Evolutionary conservation across 1,284 basidiomycete genomes (phyloP).

Genomic region (Ganoderma meredithae): DNA sequence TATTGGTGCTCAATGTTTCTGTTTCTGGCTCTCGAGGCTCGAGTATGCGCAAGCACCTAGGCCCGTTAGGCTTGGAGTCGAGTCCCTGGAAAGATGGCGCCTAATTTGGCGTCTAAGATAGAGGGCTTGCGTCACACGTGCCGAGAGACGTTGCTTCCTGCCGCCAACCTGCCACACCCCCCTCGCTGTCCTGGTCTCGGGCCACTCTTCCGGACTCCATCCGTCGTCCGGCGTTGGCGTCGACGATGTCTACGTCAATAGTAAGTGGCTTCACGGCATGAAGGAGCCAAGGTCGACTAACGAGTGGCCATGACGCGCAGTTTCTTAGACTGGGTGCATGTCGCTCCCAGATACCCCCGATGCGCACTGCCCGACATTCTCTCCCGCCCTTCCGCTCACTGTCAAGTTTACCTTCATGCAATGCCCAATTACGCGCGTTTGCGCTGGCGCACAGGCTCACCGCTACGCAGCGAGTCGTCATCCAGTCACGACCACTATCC

Average conservation of each 20-base stretch:
- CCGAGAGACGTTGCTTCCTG: slow-evolving; percentile 25
- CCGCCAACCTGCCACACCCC: slow-evolving; percentile 12
- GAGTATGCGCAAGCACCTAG: too few species aligned
- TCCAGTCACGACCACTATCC: slow-evolving; percentile 44
- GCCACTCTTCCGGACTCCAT: slow-evolving; percentile 4
- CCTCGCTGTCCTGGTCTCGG: background rate
- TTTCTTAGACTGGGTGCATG: slow-evolving; percentile 40
- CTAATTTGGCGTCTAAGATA: background rate
- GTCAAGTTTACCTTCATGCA: slow-evolving; percentile 30
- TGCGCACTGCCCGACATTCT: slow-evolving; percentile 33
- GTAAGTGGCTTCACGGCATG: slow-evolving; percentile 4
- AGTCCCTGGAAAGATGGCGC: background rate
- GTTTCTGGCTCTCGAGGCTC: too few species aligned
- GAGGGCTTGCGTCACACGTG: slow-evolving; percentile 32
- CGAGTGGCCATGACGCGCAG: slow-evolving; percentile 26
- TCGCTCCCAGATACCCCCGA: slow-evolving; percentile 40
- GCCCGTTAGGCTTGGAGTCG: too few species aligned
- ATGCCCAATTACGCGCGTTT: slow-evolving; percentile 14
- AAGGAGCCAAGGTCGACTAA: background rate
- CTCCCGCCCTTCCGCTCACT: slow-evolving; percentile 40
- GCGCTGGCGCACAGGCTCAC: slow-evolving; percentile 18
- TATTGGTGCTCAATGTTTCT: too few species aligned
- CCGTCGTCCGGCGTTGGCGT: slow-evolving; percentile 20
- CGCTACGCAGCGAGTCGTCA: slow-evolving; percentile 11
- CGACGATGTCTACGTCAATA: slow-evolving; percentile 30